phyloP scores from a whole-genome alignment of 257 asterid species.

The Ballota nigra region DNA sequence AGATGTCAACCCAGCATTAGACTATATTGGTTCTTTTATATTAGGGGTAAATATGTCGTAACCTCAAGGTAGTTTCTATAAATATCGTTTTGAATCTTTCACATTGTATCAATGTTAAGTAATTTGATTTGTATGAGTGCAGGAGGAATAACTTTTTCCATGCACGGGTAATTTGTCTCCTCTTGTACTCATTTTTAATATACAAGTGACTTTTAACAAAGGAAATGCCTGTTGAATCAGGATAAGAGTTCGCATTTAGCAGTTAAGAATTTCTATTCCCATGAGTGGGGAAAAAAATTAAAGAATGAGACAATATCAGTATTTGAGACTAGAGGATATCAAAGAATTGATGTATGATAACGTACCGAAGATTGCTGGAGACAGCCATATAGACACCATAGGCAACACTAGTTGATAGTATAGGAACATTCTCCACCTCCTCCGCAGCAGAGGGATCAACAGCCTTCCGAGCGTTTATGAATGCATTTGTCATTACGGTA shows the following conservation, averaged over 20 bases:
- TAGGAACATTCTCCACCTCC: slow-evolving; percentile 78
- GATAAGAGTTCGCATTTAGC: not conserved
- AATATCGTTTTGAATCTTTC: no score
- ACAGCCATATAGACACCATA: slow-evolving; percentile 92
- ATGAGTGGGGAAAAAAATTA: not conserved
- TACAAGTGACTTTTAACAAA: no score
- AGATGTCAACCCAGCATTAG: not conserved
- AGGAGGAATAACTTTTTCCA: not conserved
- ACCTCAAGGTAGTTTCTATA: no score
- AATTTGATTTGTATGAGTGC: not conserved
- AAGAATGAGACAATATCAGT: no score
- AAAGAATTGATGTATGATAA: not conserved
- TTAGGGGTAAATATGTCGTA: not conserved
- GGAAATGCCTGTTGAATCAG: no score
- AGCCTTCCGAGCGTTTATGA: slow-evolving; percentile 74
- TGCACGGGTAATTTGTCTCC: not conserved
- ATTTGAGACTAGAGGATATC: no score
- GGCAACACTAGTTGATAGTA: slow-evolving; percentile 72
- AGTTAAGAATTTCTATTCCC: no score
- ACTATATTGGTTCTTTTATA: no score
- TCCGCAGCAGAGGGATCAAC: slow-evolving; percentile 50
- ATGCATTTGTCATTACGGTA: slow-evolving; percentile 66
- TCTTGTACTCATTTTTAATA: not conserved
- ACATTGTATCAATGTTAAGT: not conserved
- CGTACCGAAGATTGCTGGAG: slow-evolving; percentile 93